These are phyloP conservation scores for Lenzites betulinus DNA, from an alignment of 768 basidiomycete genomes.

Conservation along the genomic window DNA sequence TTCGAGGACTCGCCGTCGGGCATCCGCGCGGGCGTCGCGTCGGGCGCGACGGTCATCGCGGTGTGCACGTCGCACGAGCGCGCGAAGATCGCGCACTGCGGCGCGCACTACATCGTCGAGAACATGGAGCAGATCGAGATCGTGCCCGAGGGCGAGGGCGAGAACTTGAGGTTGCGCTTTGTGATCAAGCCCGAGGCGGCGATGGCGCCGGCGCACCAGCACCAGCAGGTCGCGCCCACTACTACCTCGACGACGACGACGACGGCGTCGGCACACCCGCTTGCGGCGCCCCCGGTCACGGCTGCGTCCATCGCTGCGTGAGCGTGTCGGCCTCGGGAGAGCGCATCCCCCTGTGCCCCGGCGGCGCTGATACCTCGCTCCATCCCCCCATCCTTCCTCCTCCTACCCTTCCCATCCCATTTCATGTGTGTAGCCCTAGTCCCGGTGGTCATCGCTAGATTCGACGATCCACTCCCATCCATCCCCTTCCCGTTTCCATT, in stretches of 20 bases:
- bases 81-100: slow-evolving; percentile 52
- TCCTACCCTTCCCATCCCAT: neutral
- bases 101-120: slow-evolving; percentile 57
- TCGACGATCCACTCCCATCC: no score
- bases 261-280: neutral
- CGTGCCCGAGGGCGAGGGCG: slow-evolving; percentile 40
- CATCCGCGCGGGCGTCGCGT: slow-evolving; percentile 69
- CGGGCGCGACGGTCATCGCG: slow-evolving; percentile 73
- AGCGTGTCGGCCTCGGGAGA: neutral
- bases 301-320: neutral
- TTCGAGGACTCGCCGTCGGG: slow-evolving; percentile 75
- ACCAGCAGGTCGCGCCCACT: neutral
- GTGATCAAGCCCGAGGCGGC: slow-evolving; percentile 31
- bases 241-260: no score
- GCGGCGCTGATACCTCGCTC: no score
- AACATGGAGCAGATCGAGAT: slow-evolving; percentile 54
- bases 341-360: no score
- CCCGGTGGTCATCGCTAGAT: neutral
- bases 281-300: slow-evolving; percentile 11
- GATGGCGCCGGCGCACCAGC: neutral
- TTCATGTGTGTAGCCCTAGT: neutral
- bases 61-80: slow-evolving; percentile 74
- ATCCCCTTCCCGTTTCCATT: neutral
- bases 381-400: neutral
- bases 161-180: slow-evolving; percentile 41